Percentiles rank a stretch among this genome's conserved stretches.
Evolutionary conservation across 306 rosid genomes (phyloP).

Genomic region (Begonia fuchsioides): DNA sequence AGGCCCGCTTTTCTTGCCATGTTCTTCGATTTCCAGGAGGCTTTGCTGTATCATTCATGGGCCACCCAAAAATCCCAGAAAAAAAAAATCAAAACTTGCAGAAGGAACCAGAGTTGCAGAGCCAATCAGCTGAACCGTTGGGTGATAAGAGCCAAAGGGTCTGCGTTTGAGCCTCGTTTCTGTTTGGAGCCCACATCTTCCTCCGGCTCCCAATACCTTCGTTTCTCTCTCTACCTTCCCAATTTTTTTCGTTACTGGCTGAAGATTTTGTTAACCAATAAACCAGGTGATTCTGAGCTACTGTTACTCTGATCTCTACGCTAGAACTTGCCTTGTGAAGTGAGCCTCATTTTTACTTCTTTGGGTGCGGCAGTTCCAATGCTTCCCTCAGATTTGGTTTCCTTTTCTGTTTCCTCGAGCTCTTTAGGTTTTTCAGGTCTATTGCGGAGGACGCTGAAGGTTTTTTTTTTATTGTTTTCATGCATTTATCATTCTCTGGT

Average conservation of each 20-base stretch:
- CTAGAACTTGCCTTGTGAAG: background rate
- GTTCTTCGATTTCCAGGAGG: too few species aligned
- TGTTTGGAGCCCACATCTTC: conserved; percentile 6
- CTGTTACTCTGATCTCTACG: too few species aligned
- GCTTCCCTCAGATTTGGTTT: background rate
- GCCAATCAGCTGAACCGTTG: background rate
- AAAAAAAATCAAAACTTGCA: background rate
- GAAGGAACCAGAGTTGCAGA: background rate
- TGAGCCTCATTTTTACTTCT: background rate
- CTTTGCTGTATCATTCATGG: too few species aligned
- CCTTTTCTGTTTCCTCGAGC: background rate
- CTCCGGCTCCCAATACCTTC: conserved; percentile 6
- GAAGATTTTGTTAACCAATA: background rate
- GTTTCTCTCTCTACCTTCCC: background rate
- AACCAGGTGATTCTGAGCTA: background rate
- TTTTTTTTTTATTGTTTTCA: background rate
- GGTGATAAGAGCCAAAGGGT: background rate
- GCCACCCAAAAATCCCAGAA: too few species aligned
- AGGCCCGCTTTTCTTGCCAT: too few species aligned
- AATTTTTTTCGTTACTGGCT: background rate
- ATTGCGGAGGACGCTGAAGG: background rate
- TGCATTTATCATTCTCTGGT: too few species aligned
- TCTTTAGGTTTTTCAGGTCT: background rate
- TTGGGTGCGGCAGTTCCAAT: background rate
- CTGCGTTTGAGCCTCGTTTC: background rate